These are phyloP conservation scores for Leptographium flavum DNA, from an alignment of 2,329 filamentous ascomycete genomes.

Conservation along the genomic window DNA sequence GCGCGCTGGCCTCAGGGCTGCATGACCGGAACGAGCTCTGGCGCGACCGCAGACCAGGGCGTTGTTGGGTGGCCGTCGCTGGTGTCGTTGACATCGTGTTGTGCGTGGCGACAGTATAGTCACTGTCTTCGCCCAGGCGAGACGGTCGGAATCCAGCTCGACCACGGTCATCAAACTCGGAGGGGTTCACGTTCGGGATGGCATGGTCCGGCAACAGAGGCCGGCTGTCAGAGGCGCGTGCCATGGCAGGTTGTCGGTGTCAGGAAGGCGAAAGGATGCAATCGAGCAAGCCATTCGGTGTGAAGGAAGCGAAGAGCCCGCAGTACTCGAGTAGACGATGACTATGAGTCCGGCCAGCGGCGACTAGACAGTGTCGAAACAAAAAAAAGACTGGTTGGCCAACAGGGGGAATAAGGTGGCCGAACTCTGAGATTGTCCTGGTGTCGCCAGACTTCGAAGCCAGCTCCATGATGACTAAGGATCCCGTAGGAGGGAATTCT, in stretches of 20 bases:
- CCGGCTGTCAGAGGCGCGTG: background rate
- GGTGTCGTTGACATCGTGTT: too few species aligned
- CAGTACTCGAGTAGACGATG: too few species aligned
- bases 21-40: constrained; percentile 62
- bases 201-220: constrained; percentile 1
- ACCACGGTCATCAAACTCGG: constrained; percentile 5
- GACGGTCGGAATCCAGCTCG: constrained; percentile 4
- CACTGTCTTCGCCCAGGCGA: constrained; percentile 1
- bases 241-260: background rate
- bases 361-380: background rate
- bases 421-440: too few species aligned
- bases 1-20: constrained; percentile 51
- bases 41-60: constrained; percentile 20
- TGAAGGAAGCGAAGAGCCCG: too few species aligned
- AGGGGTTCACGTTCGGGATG: background rate
- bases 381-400: too few species aligned
- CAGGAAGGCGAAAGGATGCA: too few species aligned
- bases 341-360: background rate
- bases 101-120: too few species aligned
- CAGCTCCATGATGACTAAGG: too few species aligned
- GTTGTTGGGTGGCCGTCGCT: background rate
- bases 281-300: background rate
- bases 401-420: too few species aligned
- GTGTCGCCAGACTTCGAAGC: too few species aligned
- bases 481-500: too few species aligned